These are phyloP conservation scores for Solanum verrucosum DNA, from an alignment of 257 asterid species.

Conservation along the genomic window DNA sequence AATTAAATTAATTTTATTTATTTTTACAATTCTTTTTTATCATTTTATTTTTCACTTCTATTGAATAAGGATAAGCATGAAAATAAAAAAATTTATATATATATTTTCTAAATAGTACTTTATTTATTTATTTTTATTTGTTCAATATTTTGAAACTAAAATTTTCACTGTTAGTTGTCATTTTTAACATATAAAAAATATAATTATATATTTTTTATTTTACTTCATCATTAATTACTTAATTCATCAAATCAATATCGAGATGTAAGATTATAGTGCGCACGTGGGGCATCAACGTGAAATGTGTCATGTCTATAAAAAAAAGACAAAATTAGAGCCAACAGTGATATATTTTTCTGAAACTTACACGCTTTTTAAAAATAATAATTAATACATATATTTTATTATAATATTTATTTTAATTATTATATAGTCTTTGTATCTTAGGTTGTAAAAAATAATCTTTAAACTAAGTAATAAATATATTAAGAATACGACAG, in stretches of 20 bases:
- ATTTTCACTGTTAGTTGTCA: neutral
- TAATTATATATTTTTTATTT: too few species aligned
- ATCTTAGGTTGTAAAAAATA: too few species aligned
- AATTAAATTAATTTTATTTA: neutral
- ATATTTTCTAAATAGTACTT: too few species aligned
- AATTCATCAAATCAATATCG: neutral
- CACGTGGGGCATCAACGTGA: neutral
- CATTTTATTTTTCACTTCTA: neutral
- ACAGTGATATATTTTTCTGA: neutral
- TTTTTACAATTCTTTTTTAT: neutral
- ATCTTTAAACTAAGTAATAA: too few species aligned
- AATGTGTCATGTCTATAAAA: neutral
- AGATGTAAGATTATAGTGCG: neutral
- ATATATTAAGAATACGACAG: neutral
- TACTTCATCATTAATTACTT: too few species aligned
- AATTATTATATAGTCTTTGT: neutral
- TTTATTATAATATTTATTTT: too few species aligned
- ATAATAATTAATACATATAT: too few species aligned
- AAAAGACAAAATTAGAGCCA: neutral
- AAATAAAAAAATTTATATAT: neutral
- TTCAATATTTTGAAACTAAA: too few species aligned
- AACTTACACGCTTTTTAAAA: neutral
- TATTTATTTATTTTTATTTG: too few species aligned
- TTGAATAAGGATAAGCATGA: neutral
- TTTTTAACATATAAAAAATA: too few species aligned